A percentile compares a stretch with the other conserved stretches of the same genome.
Evolutionary conservation across 73 alveolate species (phyloP).

Genomic region (Paramecium sexaurelia): DNA sequence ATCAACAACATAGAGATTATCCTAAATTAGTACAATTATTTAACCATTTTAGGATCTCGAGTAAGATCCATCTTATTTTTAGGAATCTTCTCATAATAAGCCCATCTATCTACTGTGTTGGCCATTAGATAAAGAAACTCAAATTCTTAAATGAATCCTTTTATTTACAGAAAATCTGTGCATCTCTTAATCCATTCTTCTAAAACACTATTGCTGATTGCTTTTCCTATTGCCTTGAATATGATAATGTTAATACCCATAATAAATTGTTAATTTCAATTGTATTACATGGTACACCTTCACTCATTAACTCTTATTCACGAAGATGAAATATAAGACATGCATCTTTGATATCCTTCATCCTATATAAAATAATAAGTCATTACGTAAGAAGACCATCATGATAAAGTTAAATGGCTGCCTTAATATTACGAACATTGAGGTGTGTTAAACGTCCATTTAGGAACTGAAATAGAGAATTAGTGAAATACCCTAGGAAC

Average conservation of each 20-base stretch:
- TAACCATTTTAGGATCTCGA: slow-evolving; percentile 44
- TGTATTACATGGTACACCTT: slow-evolving; percentile 56
- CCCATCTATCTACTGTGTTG: slow-evolving; percentile 49
- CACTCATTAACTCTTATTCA: slow-evolving; percentile 43
- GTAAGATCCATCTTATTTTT: slow-evolving; percentile 25
- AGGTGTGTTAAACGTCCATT: slow-evolving; percentile 46
- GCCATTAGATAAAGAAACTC: slow-evolving; percentile 50
- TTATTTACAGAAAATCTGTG: background rate
- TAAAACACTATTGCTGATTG: background rate
- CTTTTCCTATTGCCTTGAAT: slow-evolving; percentile 12
- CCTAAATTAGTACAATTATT: background rate
- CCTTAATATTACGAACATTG: slow-evolving; percentile 5
- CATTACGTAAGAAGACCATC: slow-evolving; percentile 2
- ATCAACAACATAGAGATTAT: slow-evolving; percentile 30
- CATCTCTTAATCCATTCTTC: slow-evolving; percentile 59
- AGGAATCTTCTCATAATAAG: slow-evolving; percentile 14
- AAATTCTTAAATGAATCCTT: background rate
- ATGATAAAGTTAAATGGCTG: slow-evolving; percentile 10
- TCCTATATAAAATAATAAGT: background rate
- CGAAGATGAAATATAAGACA: slow-evolving; percentile 47
- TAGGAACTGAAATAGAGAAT: slow-evolving; percentile 1
- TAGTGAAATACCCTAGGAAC: slow-evolving; percentile 45
- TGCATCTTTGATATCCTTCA: slow-evolving; percentile 58
- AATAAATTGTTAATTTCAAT: background rate
- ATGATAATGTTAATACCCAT: background rate